Conservation (phyloP, 306 rosid species). For the Arachis stenosperma region DNA sequence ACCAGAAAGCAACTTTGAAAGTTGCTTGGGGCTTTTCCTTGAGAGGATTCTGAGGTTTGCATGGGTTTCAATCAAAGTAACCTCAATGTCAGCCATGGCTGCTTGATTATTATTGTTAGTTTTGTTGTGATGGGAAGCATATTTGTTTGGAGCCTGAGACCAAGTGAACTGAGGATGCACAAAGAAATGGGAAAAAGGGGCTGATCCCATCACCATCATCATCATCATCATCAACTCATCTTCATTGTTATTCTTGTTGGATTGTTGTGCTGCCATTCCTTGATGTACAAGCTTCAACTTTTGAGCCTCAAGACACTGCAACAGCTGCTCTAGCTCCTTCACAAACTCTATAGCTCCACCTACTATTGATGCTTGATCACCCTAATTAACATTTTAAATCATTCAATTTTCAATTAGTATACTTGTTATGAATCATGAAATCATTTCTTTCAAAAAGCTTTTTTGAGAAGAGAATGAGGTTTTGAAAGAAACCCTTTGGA, state of each 20-base stretch:
- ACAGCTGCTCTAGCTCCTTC: constrained; percentile 77
- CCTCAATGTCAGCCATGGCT: constrained; percentile 86
- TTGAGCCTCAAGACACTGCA: constrained; percentile 75
- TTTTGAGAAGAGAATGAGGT: no score
- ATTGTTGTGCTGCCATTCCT: constrained; percentile 20
- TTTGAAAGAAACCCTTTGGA: constrained; percentile 68
- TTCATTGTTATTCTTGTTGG: constrained; percentile 31
- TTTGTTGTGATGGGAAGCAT: constrained; percentile 43
- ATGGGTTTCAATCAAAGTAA: constrained; percentile 86
- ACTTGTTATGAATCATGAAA: no score
- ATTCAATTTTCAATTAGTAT: no score
- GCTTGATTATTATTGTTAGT: constrained; percentile 41
- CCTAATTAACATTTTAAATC: constrained; percentile 46
- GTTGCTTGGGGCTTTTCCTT: constrained; percentile 53
- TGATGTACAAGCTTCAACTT: constrained; percentile 61
- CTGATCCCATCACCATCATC: neutral
- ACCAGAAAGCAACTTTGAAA: constrained; percentile 67
- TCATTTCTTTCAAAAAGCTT: no score
- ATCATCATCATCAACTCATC: neutral
- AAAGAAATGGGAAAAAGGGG: constrained; percentile 69
- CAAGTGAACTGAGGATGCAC: constrained; percentile 64
- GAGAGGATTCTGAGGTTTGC: constrained; percentile 81
- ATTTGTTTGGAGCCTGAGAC: constrained; percentile 67
- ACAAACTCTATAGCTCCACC: constrained; percentile 97
- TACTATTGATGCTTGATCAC: constrained; percentile 95